Evolutionary conservation across 139 green algal genomes (phyloP), one percentile per base, ranked within the genome.

Genomic region (Chlamydomonas applanata): DNA sequence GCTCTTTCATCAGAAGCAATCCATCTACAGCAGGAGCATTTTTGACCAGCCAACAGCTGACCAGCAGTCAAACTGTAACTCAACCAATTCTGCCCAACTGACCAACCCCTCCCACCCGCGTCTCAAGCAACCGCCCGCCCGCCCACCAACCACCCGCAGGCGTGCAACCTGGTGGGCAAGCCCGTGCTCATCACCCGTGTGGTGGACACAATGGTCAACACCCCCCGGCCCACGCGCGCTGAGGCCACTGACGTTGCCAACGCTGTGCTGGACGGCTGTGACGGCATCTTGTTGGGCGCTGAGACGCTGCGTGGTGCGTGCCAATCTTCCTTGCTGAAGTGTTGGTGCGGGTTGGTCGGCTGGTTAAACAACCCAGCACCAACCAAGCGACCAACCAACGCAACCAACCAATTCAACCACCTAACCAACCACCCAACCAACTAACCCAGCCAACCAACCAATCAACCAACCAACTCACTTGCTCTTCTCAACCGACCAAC

Each of bases 241-340:
- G 93, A 97, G 82, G 93, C 93, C 4, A 98, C 93, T 4, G 85
- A 97, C 75, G 88, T 96, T 45, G 91, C 92, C 34, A 97, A 97
- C 52, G 92, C 91, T 59, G 92, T 98, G 64, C 78, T 98, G 75
- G 93, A 98, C 71, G 93, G 93, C 4, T 89, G 90, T 35, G 93
- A 98, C 49, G 92, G 88, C 79, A 94, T 97, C 82, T 72, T 97
- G 82, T 84, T 98, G 74, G 93, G 93, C 16, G 92, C 92, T 17
- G 75, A 80, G 75, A 80, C 75, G 40, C 75, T 80, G 56, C 46
- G 75, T 17, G 75, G 68, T 71, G 64, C n/a, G 64, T 66, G n/a
- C 3, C 59, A 76, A 19, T 62, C 14, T 24, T 56, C 46, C 46
- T 24, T 45, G 17, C 17, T 71, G 30, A 53, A 71, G 16, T 71